Evolutionary conservation across 2,329 filamentous ascomycete species (phyloP), one percentile per base, ranked within the genome.

Genomic region (Fusarium sp.): DNA sequence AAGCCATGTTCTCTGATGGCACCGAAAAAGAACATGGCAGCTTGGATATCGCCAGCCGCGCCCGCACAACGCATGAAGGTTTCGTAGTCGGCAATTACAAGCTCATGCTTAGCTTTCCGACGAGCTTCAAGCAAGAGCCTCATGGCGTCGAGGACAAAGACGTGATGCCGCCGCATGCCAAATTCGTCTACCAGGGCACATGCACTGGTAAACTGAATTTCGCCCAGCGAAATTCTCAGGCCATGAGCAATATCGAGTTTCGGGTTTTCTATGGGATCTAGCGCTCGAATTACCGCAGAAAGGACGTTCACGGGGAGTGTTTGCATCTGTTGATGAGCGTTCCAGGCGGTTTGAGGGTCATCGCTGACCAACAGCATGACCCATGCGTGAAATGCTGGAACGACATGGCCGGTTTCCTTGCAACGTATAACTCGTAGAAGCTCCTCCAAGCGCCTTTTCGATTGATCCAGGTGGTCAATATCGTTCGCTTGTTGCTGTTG

Each of bases 241-340:
- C 82, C 80, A 37, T 83, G 75, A 13, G 80, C 79, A 5, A 82
- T 76, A 74, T 90, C 89, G 21, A 88, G 75, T 14, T 84, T 78
- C 21, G 79, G 75, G 20, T 88, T 78, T 23, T 78, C 74, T 7
- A 86, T 73, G 0, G 91, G 90, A 60, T 92, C 88, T 11, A 94
- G 78, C 7, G 84, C 82, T 34, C 85, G 84, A 30, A 94, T 77
- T 12, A 92, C 85, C 67, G 91, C 88, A 3, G 88, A 87, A 73
- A 93, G 89, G 1, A 85, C 85, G 2, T 84, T 81, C 3, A 82
- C 77, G 1, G 90, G 83, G 23, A 93, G 74, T 1, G 66, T 53
- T 16, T 68, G 68, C 8, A 83, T 69, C 46, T 81, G 75, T 9
- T 76, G 64, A 10, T 78, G 72, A 18, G 79, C 73, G 7, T 69